These are phyloP conservation scores for Mychonastes homosphaera DNA, from an alignment of 139 green algal species.

Conservation along the genomic window DNA sequence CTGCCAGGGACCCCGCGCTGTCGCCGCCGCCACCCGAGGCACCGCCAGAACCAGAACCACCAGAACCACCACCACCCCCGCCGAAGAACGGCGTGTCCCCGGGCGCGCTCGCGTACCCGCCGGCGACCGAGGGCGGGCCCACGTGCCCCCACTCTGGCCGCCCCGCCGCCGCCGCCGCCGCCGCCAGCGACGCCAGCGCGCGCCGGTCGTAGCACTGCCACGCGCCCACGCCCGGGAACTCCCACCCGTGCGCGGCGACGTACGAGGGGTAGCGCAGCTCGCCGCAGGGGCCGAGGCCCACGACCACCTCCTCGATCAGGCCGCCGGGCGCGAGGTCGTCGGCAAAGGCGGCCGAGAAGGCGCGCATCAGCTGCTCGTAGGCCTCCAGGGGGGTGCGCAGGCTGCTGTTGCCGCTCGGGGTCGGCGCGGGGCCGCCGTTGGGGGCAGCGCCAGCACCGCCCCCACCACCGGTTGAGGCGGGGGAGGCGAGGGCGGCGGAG, in stretches of 20 bases:
- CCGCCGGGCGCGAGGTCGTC: conserved; percentile 38
- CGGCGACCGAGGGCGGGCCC: conserved; percentile 48
- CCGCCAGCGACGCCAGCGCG: conserved; percentile 37
- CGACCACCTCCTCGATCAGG: conserved; percentile 68
- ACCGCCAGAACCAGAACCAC: background rate
- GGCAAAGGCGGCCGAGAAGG: conserved; percentile 53
- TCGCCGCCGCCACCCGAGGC: conserved; percentile 39
- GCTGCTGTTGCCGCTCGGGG: no score
- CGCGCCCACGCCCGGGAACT: conserved; percentile 79
- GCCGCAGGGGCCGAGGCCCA: conserved; percentile 53
- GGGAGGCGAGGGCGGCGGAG: background rate
- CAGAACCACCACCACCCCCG: conserved; percentile 19
- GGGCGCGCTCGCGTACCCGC: conserved; percentile 42
- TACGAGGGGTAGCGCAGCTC: conserved; percentile 65
- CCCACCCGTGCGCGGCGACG: conserved; percentile 66
- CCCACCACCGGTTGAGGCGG: background rate
- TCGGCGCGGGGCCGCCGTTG: no score
- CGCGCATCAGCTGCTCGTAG: conserved; percentile 78
- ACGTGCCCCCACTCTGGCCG: conserved; percentile 46
- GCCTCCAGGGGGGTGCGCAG: conserved; percentile 64
- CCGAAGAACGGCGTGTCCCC: conserved; percentile 43
- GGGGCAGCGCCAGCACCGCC: no score
- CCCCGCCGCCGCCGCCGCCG: conserved; percentile 22
- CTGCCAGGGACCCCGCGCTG: conserved; percentile 26
- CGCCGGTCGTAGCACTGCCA: conserved; percentile 65